Conservation (phyloP, 1,139 yeast genomes). For the Wickerhamomyces sp. region DNA sequence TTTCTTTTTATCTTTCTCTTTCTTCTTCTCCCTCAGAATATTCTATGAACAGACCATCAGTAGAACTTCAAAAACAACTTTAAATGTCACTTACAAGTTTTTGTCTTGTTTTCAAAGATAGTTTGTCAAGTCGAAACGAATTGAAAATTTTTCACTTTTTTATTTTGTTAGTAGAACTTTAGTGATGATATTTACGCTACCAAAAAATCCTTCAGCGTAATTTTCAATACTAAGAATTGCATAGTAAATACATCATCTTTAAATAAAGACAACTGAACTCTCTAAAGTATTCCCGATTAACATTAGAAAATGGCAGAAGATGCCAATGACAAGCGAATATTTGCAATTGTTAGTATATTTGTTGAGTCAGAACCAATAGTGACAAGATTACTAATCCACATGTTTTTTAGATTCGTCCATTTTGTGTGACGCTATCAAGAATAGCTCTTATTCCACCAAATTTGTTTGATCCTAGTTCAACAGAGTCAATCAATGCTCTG, state of each 20-base stretch:
- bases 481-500: constrained; percentile 29
- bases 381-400: background rate
- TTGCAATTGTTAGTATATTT: constrained; percentile 12
- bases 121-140: background rate
- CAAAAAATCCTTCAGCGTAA: background rate
- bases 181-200: constrained; percentile 1
- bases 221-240: constrained; percentile 1
- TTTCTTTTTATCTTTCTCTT: too few species aligned
- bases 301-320: constrained; percentile 3
- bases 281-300: too few species aligned
- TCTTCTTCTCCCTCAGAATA: background rate
- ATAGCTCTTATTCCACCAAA: constrained; percentile 36
- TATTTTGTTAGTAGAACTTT: background rate
- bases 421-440: constrained; percentile 40
- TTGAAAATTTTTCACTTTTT: constrained; percentile 2
- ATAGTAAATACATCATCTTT: too few species aligned
- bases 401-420: constrained; percentile 25
- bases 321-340: constrained; percentile 15
- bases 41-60: background rate
- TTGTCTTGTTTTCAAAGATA: background rate
- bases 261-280: too few species aligned
- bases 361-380: background rate
- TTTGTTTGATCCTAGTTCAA: constrained; percentile 28
- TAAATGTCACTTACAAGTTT: constrained; percentile 1
- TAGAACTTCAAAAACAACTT: constrained; percentile 3